Conservation (phyloP, 148 eudicot species). For the Salicornia ramosissima region DNA sequence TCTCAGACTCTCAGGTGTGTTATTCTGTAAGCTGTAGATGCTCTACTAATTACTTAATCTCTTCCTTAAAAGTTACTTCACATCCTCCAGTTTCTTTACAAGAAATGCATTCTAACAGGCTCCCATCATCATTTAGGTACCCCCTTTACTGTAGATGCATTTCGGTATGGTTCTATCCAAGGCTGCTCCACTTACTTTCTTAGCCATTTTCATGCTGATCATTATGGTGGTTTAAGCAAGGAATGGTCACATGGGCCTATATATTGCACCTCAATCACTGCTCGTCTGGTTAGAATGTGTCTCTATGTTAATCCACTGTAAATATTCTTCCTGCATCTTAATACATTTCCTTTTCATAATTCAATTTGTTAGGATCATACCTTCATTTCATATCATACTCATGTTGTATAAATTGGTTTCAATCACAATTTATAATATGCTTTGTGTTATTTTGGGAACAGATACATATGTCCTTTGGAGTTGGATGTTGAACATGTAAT, state of each 20-base stretch:
- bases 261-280: conserved; percentile 60
- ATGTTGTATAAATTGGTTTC: not conserved
- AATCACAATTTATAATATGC: not conserved
- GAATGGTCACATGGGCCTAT: conserved; percentile 62
- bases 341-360: not conserved
- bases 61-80: not conserved
- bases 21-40: not conserved
- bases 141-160: conserved; percentile 65
- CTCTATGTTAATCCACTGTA: conserved; percentile 52
- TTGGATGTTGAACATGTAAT: conserved; percentile 44
- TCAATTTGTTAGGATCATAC: not conserved
- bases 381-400: not conserved
- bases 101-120: conserved; percentile 6
- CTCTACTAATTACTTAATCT: not conserved
- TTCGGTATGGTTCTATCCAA: conserved; percentile 46
- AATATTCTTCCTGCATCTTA: conserved; percentile 18
- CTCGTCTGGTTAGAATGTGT: conserved; percentile 48
- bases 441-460: conserved; percentile 14
- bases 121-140: conserved; percentile 38
- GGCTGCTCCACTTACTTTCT: conserved; percentile 55
- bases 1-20: not conserved
- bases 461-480: conserved; percentile 45
- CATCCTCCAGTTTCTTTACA: too few species aligned
- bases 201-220: conserved; percentile 66
- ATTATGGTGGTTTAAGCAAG: conserved; percentile 63